Evolutionary conservation across 2,329 filamentous ascomycete species (phyloP).

Genomic region (Alternaria sp.): DNA sequence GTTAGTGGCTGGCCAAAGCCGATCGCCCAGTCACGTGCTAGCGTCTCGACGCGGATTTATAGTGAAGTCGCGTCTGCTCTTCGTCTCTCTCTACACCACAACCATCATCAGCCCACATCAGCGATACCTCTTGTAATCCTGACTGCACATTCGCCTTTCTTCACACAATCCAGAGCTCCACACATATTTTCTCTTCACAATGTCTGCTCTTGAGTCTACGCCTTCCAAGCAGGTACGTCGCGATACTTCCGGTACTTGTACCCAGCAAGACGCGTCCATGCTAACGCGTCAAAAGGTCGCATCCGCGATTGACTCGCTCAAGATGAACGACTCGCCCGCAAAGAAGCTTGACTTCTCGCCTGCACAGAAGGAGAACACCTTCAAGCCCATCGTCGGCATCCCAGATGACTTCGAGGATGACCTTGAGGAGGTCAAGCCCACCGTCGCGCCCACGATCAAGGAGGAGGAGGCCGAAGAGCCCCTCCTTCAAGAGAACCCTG

Average conservation of each 20-base stretch:
- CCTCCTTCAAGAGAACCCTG: constrained; percentile 90
- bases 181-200: constrained; percentile 53
- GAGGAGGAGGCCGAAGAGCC: constrained; percentile 83
- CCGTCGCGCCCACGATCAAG: constrained; percentile 59
- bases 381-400: constrained; percentile 62
- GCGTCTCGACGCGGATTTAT: constrained; percentile 27
- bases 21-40: constrained; percentile 33
- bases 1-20: constrained; percentile 15
- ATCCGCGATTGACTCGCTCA: constrained; percentile 83
- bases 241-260: constrained; percentile 26
- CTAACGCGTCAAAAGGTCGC: constrained; percentile 70
- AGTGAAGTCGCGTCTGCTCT: constrained; percentile 25
- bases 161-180: constrained; percentile 12
- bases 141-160: constrained; percentile 20
- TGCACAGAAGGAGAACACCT: constrained; percentile 83
- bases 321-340: constrained; percentile 84
- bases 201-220: constrained; percentile 75
- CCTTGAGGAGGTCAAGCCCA: constrained; percentile 58
- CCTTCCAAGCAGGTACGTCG: constrained; percentile 73
- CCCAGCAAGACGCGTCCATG: constrained; percentile 40
- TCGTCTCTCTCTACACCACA: constrained; percentile 25
- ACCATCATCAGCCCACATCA: constrained; percentile 30
- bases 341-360: constrained; percentile 84
- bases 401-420: constrained; percentile 51
- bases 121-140: constrained; percentile 26